Evolutionary conservation across 345 rosid genomes (phyloP), one percentile per base, ranked within the genome.

Genomic region (Salix viminalis): DNA sequence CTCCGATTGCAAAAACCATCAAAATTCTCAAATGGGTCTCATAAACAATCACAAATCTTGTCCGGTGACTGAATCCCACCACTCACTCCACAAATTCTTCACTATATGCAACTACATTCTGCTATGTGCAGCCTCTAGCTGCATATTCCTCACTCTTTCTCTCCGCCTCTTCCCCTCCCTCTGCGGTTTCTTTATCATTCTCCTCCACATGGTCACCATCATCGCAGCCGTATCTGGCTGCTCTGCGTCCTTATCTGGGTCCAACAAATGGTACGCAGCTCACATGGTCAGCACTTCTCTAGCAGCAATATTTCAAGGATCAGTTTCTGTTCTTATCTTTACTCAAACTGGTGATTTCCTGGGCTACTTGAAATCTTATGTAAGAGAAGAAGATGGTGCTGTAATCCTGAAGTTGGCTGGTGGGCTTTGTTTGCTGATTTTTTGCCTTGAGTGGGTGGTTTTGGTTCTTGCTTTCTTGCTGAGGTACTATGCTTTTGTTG

Each of bases 251-350:
- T 81, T 91, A 0, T 85, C 90, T 0, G 87, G 84, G 26, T 77
- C 85, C 16, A 79, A 83, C 79, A 62, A 87, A 48, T 92, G 97
- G 94, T 93, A 92, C n/a, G 93, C 89, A 1, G 89, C 95, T 23
- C 96, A 92, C 89, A 90, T 96, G 99, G 91, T 91, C 23, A 85
- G 90, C 4, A 88, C 97, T 0, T 94, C 93, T 24, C 86, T 93
- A 30, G 87, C 98, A 0, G 99, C 98, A 7, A 96, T 96, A 16
- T 96, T 96, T 82, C 97, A 96, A 74, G 99, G 99, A 0, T 93
- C 99, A 0, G 90, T 92, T 7, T 87, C 98, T 0, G 92, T 96
- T 23, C 80, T 96, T 54, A 90, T 93, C 75, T 91, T 93, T 82
- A 91, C 91, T 5, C 87, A 91, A 72, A 91, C 98, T 0, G 74